Conservation (phyloP, 2,329 filamentous ascomycete species). For the Aspergillus sergii region DNA sequence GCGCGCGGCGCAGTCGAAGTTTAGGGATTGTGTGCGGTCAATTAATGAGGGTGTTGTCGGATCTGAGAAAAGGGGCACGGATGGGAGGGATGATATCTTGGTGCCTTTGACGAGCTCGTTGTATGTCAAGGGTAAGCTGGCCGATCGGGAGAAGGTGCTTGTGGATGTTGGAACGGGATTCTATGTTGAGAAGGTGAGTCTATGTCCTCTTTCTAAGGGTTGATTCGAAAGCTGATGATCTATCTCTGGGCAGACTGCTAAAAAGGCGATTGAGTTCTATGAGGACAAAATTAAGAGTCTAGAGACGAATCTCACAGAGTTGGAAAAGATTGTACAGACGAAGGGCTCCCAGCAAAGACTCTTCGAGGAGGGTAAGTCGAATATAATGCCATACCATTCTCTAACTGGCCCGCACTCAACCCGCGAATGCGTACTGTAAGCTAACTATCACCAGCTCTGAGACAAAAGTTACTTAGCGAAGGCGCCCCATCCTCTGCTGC, state of each 20-base stretch:
- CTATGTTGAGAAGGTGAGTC: slow-evolving; percentile 81
- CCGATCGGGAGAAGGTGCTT: slow-evolving; percentile 74
- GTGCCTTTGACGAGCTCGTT: slow-evolving; percentile 95
- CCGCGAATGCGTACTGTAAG: not conserved
- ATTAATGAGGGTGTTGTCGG: slow-evolving; percentile 63
- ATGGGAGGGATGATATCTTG: slow-evolving; percentile 61
- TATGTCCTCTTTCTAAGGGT: not conserved
- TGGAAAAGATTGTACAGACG: slow-evolving; percentile 68
- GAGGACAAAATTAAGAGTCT: slow-evolving; percentile 68
- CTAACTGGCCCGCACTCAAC: not conserved
- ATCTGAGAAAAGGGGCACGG: slow-evolving; percentile 36
- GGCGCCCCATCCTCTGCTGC: slow-evolving; percentile 40
- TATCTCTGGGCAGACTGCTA: slow-evolving; percentile 47
- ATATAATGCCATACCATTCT: not conserved
- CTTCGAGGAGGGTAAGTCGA: slow-evolving; percentile 77
- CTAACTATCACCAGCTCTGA: slow-evolving; percentile 46
- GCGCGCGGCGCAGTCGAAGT: slow-evolving; percentile 85
- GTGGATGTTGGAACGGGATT: slow-evolving; percentile 95
- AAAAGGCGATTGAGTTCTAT: slow-evolving; percentile 69
- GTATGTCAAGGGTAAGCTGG: slow-evolving; percentile 83
- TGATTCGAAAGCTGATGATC: slow-evolving; percentile 9
- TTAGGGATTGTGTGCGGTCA: slow-evolving; percentile 82
- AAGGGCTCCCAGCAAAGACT: slow-evolving; percentile 85
- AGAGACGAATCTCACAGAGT: slow-evolving; percentile 64
- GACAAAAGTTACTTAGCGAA: slow-evolving; percentile 55